Percentiles rank a stretch among this genome's conserved stretches.
phyloP scores from a whole-genome alignment of 257 asterid genomes.

The Rubia yunnanensis region DNA sequence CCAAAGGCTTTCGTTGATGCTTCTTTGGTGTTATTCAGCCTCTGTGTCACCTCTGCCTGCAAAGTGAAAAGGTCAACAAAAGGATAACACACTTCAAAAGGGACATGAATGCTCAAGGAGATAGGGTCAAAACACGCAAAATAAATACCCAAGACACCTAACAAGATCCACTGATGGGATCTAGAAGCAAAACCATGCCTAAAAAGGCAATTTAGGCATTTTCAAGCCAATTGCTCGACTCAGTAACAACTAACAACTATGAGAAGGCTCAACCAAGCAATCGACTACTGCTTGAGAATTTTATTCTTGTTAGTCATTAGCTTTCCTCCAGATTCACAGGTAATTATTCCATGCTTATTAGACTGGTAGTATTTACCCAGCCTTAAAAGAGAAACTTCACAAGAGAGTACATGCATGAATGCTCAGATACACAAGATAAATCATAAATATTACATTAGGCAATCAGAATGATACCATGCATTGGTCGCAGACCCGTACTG shows the following conservation, averaged over 20 bases:
- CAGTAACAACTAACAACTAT: not conserved
- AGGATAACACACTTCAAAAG: not conserved
- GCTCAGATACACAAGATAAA: not conserved
- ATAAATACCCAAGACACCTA: slow-evolving; percentile 1
- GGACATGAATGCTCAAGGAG: not conserved
- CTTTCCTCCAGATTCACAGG: not conserved
- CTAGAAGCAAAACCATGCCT: not conserved
- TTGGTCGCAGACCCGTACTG: slow-evolving; percentile 81
- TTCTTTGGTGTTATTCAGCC: slow-evolving; percentile 47
- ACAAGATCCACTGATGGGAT: not conserved
- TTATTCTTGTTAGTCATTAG: not conserved
- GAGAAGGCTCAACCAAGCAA: not conserved
- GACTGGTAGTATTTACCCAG: not conserved
- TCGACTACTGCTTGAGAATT: not conserved
- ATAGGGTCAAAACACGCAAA: not conserved
- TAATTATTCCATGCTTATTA: not conserved
- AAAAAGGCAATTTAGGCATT: not conserved
- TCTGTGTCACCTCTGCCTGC: slow-evolving; percentile 83
- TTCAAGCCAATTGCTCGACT: not conserved
- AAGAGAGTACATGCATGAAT: not conserved
- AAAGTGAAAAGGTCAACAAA: slow-evolving; percentile 1
- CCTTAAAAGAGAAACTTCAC: not conserved
- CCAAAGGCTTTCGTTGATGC: slow-evolving; percentile 37
- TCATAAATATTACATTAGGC: not conserved
- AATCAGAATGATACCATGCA: slow-evolving; percentile 64